Base-by-base conservation (phyloP, 768 basidiomycete genomes). In the Lentinula sp. region DNA sequence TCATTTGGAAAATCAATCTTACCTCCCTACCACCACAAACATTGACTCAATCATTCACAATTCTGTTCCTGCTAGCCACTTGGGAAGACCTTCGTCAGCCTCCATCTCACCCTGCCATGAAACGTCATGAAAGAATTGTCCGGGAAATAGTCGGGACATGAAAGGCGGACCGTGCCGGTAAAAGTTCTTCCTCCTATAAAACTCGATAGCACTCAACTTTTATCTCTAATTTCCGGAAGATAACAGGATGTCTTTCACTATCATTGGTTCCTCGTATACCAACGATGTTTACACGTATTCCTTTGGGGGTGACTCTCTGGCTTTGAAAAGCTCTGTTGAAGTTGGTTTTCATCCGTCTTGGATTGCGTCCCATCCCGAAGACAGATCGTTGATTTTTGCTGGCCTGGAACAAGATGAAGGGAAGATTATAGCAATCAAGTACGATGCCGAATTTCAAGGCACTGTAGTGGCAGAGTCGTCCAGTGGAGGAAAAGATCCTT, bases 341-440 rank as follows among this genome's bases (percentile, higher is more conserved):
- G 82, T 85, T 39, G 87, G 88, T 32, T 72, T 79, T 64, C 83
- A 84, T 66, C 88, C 91, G 0, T 91, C 90, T 5, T 94, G 92
- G 92, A 78, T 95, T 63, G 81, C 85, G 10, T 73, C 76, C 6
- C 81, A 88, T 67, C 85, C 86, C 0, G 71, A 68, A 0, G 81
- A 87, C 62, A 76, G 73, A 48, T 81, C 83, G 3, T 66, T 92
- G 32, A 75, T 91, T 36, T 87, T 86, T 66, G 75, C 90, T 10
- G 85, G 80, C 0, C 76, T 92, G 18, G 87, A 92, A 65, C 82
- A 87, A 62, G 64, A 77, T 0, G 81, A 88, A n/a, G 91, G 93
- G 13, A 77, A 78, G 69, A 77, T 87, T 28, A 68, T 85, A 6
- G 85, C 81, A 13, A 66, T 94, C 60, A 83, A 80, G 64, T 82